A percentile compares a stretch with the other conserved stretches of the same genome.
Conservation (phyloP, 352 stramenopile species). For the Elongisporangium anandrum region DNA sequence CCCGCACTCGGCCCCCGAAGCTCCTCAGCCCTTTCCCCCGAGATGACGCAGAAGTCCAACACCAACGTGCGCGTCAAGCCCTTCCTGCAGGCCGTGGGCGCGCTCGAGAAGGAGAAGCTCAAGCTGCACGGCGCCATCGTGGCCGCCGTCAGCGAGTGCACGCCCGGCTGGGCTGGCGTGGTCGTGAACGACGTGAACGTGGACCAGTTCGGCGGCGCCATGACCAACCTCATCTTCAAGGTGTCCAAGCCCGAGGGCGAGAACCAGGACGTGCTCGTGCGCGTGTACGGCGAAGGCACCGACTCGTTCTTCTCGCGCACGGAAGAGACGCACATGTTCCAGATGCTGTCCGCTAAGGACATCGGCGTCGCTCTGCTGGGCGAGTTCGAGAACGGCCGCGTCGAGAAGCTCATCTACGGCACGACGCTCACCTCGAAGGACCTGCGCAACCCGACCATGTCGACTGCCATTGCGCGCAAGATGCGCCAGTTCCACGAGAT, state of each 20-base stretch:
- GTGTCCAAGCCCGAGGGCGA: conserved; percentile 65
- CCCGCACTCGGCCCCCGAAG: conserved; percentile 9
- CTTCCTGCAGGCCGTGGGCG: conserved; percentile 46
- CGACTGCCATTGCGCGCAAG: conserved; percentile 50
- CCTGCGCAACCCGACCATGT: conserved; percentile 58
- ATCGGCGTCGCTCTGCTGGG: conserved; percentile 74
- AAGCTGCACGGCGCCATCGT: conserved; percentile 71
- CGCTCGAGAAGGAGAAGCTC: conserved; percentile 63
- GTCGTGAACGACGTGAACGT: conserved; percentile 54
- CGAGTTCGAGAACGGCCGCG: conserved; percentile 73
- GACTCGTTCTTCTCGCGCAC: conserved; percentile 75
- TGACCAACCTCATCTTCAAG: conserved; percentile 86
- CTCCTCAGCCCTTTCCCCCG: no score
- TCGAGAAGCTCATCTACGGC: conserved; percentile 74
- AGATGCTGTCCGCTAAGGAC: conserved; percentile 59
- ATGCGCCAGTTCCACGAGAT: conserved; percentile 70
- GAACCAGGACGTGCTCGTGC: conserved; percentile 65
- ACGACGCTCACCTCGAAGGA: conserved; percentile 57
- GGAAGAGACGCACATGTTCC: conserved; percentile 76
- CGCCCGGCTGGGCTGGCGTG: conserved; percentile 52
- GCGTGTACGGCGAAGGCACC: conserved; percentile 78
- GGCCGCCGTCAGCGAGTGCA: conserved; percentile 42
- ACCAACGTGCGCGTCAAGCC: conserved; percentile 46
- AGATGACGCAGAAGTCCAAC: conserved; percentile 23
- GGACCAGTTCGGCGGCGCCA: conserved; percentile 65